Evolutionary conservation across 2,329 filamentous ascomycete genomes (phyloP).

Genomic region (Microcyclospora pomicola): DNA sequence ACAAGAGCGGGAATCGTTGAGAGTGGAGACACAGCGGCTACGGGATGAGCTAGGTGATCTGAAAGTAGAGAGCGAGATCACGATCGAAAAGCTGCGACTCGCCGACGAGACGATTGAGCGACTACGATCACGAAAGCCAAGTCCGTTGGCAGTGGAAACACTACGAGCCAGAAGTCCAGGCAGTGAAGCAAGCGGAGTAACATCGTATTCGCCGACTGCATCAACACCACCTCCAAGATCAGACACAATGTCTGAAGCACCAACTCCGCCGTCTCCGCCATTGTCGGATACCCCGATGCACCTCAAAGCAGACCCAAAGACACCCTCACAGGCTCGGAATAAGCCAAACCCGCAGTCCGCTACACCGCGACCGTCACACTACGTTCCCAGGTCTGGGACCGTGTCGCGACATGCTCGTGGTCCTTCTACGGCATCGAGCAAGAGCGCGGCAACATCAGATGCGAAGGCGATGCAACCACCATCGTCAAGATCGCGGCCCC

Average conservation of each 20-base stretch:
- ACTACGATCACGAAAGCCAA: constrained; percentile 38
- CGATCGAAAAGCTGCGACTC: constrained; percentile 83
- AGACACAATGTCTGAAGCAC: constrained; percentile 49
- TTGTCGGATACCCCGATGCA: constrained; percentile 71
- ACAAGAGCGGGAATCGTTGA: constrained; percentile 74
- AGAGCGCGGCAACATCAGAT: constrained; percentile 12
- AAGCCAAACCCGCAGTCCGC: constrained; percentile 33
- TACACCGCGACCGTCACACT: constrained; percentile 38
- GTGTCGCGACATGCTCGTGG: constrained; percentile 39
- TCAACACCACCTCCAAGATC: constrained; percentile 69
- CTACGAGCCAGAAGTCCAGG: constrained; percentile 33
- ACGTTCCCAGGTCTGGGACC: constrained; percentile 25
- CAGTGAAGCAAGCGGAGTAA: constrained; percentile 47
- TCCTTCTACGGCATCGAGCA: constrained; percentile 37
- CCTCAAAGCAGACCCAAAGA: constrained; percentile 26
- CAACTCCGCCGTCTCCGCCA: constrained; percentile 83
- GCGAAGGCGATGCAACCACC: constrained; percentile 25
- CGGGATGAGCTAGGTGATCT: constrained; percentile 85
- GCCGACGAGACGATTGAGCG: constrained; percentile 39
- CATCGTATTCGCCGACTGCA: constrained; percentile 78
- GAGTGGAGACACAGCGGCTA: constrained; percentile 81
- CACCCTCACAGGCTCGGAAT: constrained; percentile 24
- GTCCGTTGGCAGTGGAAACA: constrained; percentile 33
- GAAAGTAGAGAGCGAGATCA: constrained; percentile 87
- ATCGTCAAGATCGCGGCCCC: constrained; percentile 11